A percentile compares a stretch with the other conserved stretches of the same genome.
Evolutionary conservation across 768 basidiomycete species (phyloP).

Genomic region (Lactarius sp.): DNA sequence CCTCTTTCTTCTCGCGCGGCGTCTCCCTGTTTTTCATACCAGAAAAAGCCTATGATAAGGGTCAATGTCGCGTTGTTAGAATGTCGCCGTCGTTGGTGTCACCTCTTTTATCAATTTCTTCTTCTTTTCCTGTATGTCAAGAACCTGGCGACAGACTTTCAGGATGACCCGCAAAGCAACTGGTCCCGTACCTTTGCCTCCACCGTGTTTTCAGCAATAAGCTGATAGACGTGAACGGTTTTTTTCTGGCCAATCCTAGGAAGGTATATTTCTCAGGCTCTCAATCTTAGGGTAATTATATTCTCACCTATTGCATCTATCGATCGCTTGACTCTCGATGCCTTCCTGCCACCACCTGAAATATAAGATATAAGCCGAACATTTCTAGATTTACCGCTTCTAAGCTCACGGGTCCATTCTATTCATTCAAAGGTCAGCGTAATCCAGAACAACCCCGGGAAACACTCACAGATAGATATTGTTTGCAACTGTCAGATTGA

Average conservation of each 20-base stretch:
- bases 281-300: background rate
- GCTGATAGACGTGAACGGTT: constrained; percentile 79
- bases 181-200: constrained; percentile 63
- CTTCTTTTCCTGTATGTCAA: constrained; percentile 86
- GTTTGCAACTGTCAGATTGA: constrained; percentile 87
- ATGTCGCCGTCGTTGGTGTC: background rate
- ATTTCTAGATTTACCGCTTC: background rate
- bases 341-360: constrained; percentile 84
- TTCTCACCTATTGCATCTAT: constrained; percentile 63
- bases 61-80: background rate
- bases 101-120: constrained; percentile 72
- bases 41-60: constrained; percentile 64
- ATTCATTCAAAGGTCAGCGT: constrained; percentile 7
- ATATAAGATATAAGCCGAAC: background rate
- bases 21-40: constrained; percentile 75
- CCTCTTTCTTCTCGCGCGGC: constrained; percentile 70
- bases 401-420: constrained; percentile 79
- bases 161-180: background rate
- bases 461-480: constrained; percentile 70
- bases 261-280: background rate
- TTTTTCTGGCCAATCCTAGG: constrained; percentile 74
- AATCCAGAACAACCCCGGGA: background rate
- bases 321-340: constrained; percentile 81
- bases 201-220: constrained; percentile 86
- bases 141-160: constrained; percentile 39